Evolutionary conservation across 1,284 basidiomycete species (phyloP).

Genomic region (Naganishia albida): DNA sequence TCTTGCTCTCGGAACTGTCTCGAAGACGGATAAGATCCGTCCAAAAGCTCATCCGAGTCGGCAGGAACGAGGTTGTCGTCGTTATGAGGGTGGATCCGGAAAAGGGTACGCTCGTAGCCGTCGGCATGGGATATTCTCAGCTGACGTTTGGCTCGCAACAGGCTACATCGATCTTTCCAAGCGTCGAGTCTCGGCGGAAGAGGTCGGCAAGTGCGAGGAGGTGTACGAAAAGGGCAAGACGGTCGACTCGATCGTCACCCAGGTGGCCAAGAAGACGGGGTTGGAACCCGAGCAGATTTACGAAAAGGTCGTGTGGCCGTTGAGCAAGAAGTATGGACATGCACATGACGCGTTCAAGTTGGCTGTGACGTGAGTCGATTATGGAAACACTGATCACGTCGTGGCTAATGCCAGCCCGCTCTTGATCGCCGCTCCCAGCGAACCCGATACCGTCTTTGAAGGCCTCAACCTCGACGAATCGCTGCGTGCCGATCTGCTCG

Average conservation of each 20-base stretch:
- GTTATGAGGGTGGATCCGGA: slow-evolving; percentile 98
- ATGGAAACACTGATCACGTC: too few relatives aligned
- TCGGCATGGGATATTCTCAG: too few relatives aligned
- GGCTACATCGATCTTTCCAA: slow-evolving; percentile 99
- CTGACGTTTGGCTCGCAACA: slow-evolving; percentile 45
- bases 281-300: slow-evolving; percentile 66
- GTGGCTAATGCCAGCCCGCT: not conserved
- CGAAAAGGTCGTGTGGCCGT: slow-evolving; percentile 88
- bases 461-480: slow-evolving; percentile 64
- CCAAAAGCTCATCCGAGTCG: slow-evolving; percentile 96
- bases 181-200: slow-evolving; percentile 97
- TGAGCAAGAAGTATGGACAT: slow-evolving; percentile 90
- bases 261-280: slow-evolving; percentile 83
- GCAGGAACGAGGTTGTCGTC: slow-evolving; percentile 97
- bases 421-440: slow-evolving; percentile 58
- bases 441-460: slow-evolving; percentile 81
- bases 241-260: slow-evolving; percentile 87
- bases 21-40: slow-evolving; percentile 95
- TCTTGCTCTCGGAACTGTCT: slow-evolving; percentile 93
- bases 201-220: slow-evolving; percentile 98
- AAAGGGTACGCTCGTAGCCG: slow-evolving; percentile 69
- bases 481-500: slow-evolving; percentile 69
- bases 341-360: slow-evolving; percentile 98
- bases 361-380: slow-evolving; percentile 73
- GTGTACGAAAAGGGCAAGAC: slow-evolving; percentile 97